Base-by-base conservation (phyloP, 352 stramenopile genomes). In the Globisporangium perplexum region DNA sequence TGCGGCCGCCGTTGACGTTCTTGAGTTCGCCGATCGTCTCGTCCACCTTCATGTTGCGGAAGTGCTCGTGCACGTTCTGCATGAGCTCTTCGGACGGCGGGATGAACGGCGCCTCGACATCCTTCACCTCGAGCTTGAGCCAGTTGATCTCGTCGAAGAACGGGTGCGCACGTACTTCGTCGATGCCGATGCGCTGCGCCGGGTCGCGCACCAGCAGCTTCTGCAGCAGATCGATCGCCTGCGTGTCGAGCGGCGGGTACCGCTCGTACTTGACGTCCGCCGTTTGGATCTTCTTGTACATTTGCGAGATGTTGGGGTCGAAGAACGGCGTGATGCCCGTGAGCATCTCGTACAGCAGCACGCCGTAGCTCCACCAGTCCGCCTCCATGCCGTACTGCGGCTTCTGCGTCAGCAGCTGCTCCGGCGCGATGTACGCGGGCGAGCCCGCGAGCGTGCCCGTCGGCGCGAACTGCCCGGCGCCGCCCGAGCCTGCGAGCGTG, bases 321-420 rank as follows among this genome's bases (percentile, higher is more conserved):
- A 93, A 77, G 63, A 97, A 97, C 49, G 90, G 90, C 54, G 88
- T 96, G 45, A 64, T 72, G 17, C 89, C 90, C 7, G 82, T 93
- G 24, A 96, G 65, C 74, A 97, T 90, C 63, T 97, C 88, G 51
- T 93, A 97, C 20, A 97, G 47, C 18, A 97, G 57, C 18, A 96
- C 83, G 44, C 88, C 88, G 47, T 95, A 91, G 54, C 85, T 95
- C 88, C 88, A 97, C 88, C 88, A 97, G 63, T 97, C 88, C 20
- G 86, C 87, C 35, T 80, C 78, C 73, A 89, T 90, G 36, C 82
- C 83, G 62, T 96, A 95, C 62, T 88, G 73, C 23, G 84, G 82
- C 64, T 90, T 90, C 57, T 93, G 82, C 20, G 82, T 90, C 39
- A 88, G 60, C 24, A 95, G 48, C 33, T 92, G 82, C 67, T 95